These are phyloP conservation scores for Lactifluus subvellereus DNA, from an alignment of 768 basidiomycete genomes.

Conservation along the genomic window DNA sequence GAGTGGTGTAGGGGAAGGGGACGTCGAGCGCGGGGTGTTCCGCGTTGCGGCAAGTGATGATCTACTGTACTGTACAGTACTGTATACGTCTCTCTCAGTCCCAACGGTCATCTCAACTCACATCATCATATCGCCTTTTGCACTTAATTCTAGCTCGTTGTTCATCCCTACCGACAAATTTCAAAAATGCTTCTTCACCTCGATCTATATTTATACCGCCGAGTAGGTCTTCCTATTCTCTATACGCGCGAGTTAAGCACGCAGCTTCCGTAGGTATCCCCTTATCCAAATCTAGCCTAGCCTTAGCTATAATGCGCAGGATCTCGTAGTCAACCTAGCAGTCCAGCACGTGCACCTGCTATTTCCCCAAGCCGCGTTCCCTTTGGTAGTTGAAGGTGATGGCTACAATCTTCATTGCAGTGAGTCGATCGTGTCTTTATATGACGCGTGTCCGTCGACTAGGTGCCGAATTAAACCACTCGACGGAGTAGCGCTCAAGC, in stretches of 20 bases:
- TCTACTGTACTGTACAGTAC: too few species aligned
- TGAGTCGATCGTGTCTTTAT: not conserved
- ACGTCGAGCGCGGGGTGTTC: too few species aligned
- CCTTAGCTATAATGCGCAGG: constrained; percentile 3
- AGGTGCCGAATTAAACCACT: not conserved
- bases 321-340: constrained; percentile 1
- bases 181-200: too few species aligned
- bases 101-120: too few species aligned
- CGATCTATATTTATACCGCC: too few species aligned
- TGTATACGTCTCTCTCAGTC: too few species aligned
- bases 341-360: not conserved
- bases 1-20: too few species aligned
- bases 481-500: not conserved
- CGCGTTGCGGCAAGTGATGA: too few species aligned
- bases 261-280: not conserved
- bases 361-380: constrained; percentile 1
- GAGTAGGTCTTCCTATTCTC: not conserved
- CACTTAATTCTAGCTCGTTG: too few species aligned
- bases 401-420: constrained; percentile 5
- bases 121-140: too few species aligned
- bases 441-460: not conserved
- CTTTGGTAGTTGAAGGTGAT: not conserved
- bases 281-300: not conserved
- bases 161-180: too few species aligned
- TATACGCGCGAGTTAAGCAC: not conserved